These are phyloP conservation scores for Dictyostelium intermedium DNA, from an alignment of 78 protist species.

Conservation along the genomic window DNA sequence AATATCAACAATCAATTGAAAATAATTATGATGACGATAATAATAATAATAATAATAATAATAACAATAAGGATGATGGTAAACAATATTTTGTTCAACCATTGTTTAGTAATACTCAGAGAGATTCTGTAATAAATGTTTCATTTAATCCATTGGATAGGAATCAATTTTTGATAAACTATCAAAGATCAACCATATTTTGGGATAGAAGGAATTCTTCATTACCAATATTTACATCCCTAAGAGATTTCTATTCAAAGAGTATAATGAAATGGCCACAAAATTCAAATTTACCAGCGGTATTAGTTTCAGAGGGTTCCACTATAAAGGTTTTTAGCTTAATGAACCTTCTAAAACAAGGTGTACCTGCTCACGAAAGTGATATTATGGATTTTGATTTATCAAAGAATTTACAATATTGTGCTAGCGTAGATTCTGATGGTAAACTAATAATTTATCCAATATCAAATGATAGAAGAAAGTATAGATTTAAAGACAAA, in stretches of 20 bases:
- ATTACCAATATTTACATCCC: background rate
- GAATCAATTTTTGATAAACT: background rate
- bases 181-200: background rate
- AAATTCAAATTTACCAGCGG: background rate
- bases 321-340: background rate
- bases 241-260: background rate
- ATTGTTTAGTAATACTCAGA: background rate
- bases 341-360: too few relatives aligned
- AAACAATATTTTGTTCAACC: background rate
- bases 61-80: background rate
- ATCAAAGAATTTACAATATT: background rate
- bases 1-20: background rate
- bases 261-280: conserved; percentile 12
- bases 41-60: background rate
- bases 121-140: background rate
- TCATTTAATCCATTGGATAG: conserved; percentile 22
- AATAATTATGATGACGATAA: background rate
- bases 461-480: background rate
- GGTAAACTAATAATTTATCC: background rate
- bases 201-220: conserved; percentile 26
- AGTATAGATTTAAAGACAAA: background rate
- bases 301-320: background rate
- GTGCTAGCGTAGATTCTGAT: background rate
- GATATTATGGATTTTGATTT: conserved; percentile 11
- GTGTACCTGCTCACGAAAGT: background rate